Base-by-base conservation (phyloP, 177 flowering plant species). In the Tripterygium wilfordii region DNA sequence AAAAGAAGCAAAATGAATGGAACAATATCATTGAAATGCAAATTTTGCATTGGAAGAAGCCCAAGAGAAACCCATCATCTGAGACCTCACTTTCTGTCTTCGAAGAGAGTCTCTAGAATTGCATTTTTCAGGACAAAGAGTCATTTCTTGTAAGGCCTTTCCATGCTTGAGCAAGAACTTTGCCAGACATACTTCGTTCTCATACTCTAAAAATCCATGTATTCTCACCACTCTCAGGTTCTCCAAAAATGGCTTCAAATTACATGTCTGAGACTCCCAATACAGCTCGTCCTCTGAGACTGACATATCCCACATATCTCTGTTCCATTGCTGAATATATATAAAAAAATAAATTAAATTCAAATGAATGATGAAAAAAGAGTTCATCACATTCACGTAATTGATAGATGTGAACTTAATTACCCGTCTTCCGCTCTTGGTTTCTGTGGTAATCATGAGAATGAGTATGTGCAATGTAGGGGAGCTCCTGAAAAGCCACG, bases 161-260 rank as follows among this genome's bases (percentile, higher is more conserved):
- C 75, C 83, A 63, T 71, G 69, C 67, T 60, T 71, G 27, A 77
- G 74, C 61, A 77, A 58, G 48, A 71, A 77, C 57, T 66, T 71
- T 20, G 65, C 67, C 16, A 77, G 48, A 21, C 66, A 65, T 16
- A 71, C 59, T 17, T 74, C 79, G 42, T 60, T 69, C 36, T 63
- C 67, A 20, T 67, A 69, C 17, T 67, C 77, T 24, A 59, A 41
- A 45, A 74, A 67, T 23, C 79, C 79, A 42, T 68, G 40, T 1
- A 74, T 64, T 63, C 53, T 58, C 18, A 77, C 79, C 2, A 74
- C 56, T 33, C 58, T 66, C 13, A 77, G 57, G 45, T 67, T 45
- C 13, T 57, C 48, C 7, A 77, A 61, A 27, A 77, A 77, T 8
- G 71, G 56, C 36, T 58, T 60, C 64, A 74, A 25, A 10, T 53